A percentile compares a stretch with the other conserved stretches of the same genome.
Evolutionary conservation across 805 yeast genomes (phyloP).

Genomic region (Wickerhamomyces pijperi): DNA sequence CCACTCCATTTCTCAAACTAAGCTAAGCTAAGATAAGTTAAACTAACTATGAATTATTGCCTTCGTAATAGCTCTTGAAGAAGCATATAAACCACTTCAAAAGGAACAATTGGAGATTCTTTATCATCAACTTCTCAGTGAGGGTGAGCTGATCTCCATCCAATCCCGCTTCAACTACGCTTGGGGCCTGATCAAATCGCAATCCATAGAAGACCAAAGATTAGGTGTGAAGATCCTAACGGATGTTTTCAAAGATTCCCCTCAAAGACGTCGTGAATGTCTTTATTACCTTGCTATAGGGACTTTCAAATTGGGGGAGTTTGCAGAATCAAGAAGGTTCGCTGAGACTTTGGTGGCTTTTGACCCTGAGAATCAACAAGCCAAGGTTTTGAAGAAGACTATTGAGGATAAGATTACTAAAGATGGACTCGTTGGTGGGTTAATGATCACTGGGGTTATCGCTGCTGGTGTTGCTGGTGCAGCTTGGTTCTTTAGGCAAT

Average conservation of each 20-base stretch:
- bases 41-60: no score
- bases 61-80: conserved; percentile 16
- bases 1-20: background rate
- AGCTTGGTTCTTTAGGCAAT: conserved; percentile 26
- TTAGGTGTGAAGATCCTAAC: conserved; percentile 72
- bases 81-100: conserved; percentile 40
- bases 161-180: conserved; percentile 91
- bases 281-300: conserved; percentile 83
- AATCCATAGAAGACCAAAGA: conserved; percentile 49
- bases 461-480: conserved; percentile 70
- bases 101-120: conserved; percentile 67
- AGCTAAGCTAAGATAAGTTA: background rate
- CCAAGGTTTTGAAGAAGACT: conserved; percentile 54
- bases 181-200: conserved; percentile 86
- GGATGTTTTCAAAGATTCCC: conserved; percentile 59
- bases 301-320: conserved; percentile 80
- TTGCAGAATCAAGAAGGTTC: conserved; percentile 74
- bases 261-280: conserved; percentile 80
- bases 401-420: conserved; percentile 77
- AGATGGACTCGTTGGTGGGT: conserved; percentile 85
- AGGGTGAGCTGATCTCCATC: conserved; percentile 66
- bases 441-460: conserved; percentile 74
- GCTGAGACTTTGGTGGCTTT: conserved; percentile 63
- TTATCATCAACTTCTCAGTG: conserved; percentile 66
- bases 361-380: conserved; percentile 84